Evolutionary conservation across 805 yeast species (phyloP), one percentile per base, ranked within the genome.

Genomic region (Barnettozyma sucrosica): DNA sequence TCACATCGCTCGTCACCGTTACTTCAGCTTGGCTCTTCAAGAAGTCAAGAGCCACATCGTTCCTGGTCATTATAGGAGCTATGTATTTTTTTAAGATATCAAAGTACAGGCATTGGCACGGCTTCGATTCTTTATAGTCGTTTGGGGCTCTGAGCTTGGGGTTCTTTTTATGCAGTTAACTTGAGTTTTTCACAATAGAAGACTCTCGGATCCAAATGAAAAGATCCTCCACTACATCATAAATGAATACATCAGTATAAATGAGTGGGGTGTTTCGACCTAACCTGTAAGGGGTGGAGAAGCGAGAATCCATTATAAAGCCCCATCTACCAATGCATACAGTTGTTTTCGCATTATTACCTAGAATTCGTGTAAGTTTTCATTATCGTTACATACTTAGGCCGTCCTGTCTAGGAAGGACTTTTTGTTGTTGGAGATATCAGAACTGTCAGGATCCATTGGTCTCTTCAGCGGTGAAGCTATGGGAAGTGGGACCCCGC

Each of bases 401-500:
- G 21, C 14, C n/a, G 21, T 36, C 4, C 20, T 20, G 21, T 34
- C 20, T 7, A 25, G 18, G 33, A 43, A 28, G 13, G 45, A 32
- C 32, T 41, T 48, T 16, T 48, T 48, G 4, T 45, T 44, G 30
- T 19, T 24, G 30, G 51, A 48, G 20, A 44, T 41, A 16, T 41
- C 23, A n/a, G 47, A 41, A 11, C 25, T 36, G 18, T 51, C 53
- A 2, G 45, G 44, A 11, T 50, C 55, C 4, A 51, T 45, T 5
- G 51, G 51, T 45, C 54, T 43, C 36, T 51, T 51, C 16, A 51
- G 23, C 8, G 54, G 54, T 7, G 54, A 51, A 7, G 39, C 21
- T n/a, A 30, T 14, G 14, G 47, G 43, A 10, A 36, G 16, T 21
- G 41, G 25, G 9, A 36, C 40, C 3, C 37, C 37, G 21, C 16